phyloP scores from a whole-genome alignment of 495 filamentous ascomycete species.

The Lasiosphaeria ovina region DNA sequence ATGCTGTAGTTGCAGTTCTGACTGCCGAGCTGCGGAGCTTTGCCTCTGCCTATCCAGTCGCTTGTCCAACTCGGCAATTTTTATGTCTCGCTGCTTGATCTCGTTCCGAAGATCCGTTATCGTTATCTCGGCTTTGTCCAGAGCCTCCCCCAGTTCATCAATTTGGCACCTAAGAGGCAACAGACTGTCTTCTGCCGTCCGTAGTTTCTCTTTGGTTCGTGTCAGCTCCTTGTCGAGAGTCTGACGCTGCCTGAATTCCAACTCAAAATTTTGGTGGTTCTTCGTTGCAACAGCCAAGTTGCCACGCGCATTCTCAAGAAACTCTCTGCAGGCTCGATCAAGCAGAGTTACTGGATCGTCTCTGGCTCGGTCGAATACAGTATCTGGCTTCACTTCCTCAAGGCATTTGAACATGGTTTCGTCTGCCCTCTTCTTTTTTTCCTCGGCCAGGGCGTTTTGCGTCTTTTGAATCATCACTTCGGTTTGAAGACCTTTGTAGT shows the following conservation, averaged over 20 bases:
- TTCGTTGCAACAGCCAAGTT: not conserved
- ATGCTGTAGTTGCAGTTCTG: not conserved
- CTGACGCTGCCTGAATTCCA: too few relatives aligned
- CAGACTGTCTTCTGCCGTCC: too few relatives aligned
- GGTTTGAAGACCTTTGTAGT: not conserved
- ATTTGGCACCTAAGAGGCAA: too few relatives aligned
- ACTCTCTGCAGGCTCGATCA: not conserved
- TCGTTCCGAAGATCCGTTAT: too few relatives aligned
- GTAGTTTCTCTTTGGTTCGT: too few relatives aligned
- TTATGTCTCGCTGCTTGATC: too few relatives aligned
- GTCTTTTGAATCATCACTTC: not conserved
- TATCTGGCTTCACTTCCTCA: not conserved
- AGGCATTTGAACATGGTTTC: conserved; percentile 4
- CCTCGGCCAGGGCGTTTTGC: not conserved
- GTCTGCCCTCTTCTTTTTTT: not conserved
- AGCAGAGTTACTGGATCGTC: not conserved
- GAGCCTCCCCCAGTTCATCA: not conserved
- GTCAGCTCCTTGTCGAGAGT: too few relatives aligned
- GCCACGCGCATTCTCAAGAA: not conserved
- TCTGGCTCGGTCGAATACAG: not conserved
- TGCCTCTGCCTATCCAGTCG: too few relatives aligned
- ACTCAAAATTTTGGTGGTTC: not conserved
- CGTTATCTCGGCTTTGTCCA: not conserved
- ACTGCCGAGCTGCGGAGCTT: not conserved
- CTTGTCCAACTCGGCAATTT: too few relatives aligned